Base-by-base conservation (phyloP, 768 basidiomycete species). In the Mycena filopes region DNA sequence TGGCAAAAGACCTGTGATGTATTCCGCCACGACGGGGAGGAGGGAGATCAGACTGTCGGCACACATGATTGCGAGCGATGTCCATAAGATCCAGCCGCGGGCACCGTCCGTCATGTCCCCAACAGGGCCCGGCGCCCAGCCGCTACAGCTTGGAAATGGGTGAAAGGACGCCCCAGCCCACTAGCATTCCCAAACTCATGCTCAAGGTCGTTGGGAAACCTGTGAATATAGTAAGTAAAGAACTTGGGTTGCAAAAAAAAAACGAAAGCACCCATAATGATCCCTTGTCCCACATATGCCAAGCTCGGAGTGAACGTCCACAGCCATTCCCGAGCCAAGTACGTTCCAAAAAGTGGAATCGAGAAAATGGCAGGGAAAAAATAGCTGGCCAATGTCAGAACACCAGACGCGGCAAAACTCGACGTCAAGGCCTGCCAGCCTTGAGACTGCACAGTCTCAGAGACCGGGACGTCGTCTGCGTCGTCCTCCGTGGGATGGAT, bases 1-100 rank as follows among this genome's bases (percentile, higher is more conserved):
- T 64, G 67, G 64, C 51, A 79, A 29, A 72, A 71, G 58, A 72
- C 81, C 76, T 72, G 69, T 63, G 26, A 84, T 50, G 57, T 86
- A 87, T 60, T 90, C 89, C 55, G 82, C 75, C 43, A 86, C 77
- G 63, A 95, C 88, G 21, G 96, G 94, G 20, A 94, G 69, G 28
- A 99, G 87, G 12, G 94, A 95, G 40, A 98, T 84, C 63, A 98
- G 76, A 55, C 91, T 91, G 78, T 99, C 97, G 38, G 95, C 87
- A 75, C 91, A 94, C 97, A 99, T 98, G 72, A 97, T 92, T 5
- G 96, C 96, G 38, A 99, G 84, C 1, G 95, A 93, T 23, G 90
- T 85, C 97, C 97, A 99, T n/a, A 99, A 86, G 58, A 97, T 95
- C 95, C 95, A 97, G 36, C 94, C 94, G 55, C 96, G 87, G n/a